These are phyloP conservation scores for Trichoderma pleuroti DNA, from an alignment of 2,329 filamentous ascomycete genomes.

Conservation along the genomic window DNA sequence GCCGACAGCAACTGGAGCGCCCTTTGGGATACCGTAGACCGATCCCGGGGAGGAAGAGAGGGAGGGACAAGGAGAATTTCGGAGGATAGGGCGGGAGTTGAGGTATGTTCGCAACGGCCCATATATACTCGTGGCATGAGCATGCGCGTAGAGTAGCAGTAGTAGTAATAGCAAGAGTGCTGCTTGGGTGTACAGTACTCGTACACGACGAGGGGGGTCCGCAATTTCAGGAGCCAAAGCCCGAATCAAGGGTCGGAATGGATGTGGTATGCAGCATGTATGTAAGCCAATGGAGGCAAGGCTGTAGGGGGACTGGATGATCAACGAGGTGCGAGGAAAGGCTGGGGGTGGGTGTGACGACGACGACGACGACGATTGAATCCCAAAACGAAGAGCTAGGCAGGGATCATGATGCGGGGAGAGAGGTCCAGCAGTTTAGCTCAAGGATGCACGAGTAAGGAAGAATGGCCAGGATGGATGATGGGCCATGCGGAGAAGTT, in stretches of 20 bases:
- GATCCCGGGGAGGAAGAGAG: background rate
- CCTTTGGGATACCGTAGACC: background rate
- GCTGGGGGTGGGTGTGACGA: constrained; percentile 14
- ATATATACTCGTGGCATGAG: background rate
- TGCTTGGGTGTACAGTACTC: background rate
- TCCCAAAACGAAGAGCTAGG: background rate
- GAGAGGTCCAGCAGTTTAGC: constrained; percentile 2
- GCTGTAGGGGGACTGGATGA: background rate
- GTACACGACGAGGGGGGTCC: background rate
- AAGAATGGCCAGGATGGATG: background rate
- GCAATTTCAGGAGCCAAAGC: background rate
- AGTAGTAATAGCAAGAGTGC: too few species aligned
- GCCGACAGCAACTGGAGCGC: background rate
- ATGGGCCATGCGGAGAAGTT: background rate
- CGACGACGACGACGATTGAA: constrained; percentile 1
- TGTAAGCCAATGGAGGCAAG: constrained; percentile 11
- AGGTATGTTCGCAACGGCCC: background rate
- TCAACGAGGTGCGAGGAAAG: constrained; percentile 1
- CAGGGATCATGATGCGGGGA: constrained; percentile 14
- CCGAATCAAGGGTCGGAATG: background rate
- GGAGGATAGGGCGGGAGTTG: background rate
- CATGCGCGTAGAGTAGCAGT: background rate
- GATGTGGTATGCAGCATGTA: background rate
- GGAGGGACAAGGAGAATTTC: background rate
- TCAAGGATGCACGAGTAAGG: constrained; percentile 13